These are phyloP conservation scores for Plantago coronopus DNA, from an alignment of 305 asterid species.

Conservation along the genomic window DNA sequence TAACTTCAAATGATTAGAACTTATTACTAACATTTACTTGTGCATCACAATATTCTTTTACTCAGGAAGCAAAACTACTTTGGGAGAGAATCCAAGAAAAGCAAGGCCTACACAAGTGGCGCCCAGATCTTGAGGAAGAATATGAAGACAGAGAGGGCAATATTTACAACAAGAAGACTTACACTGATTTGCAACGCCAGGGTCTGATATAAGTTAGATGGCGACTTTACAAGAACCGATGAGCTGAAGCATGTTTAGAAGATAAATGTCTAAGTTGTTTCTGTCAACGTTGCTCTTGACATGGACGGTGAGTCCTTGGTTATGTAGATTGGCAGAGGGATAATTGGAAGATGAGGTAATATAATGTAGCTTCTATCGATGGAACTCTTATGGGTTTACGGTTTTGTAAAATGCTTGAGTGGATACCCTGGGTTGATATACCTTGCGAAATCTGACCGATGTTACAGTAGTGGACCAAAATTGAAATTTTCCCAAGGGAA, in stretches of 20 bases:
- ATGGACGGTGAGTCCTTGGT: background rate
- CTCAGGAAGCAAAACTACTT: slow-evolving; percentile 87
- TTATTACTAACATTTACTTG: background rate
- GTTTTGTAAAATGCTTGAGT: background rate
- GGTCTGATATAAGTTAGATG: slow-evolving; percentile 56
- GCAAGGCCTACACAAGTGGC: slow-evolving; percentile 90
- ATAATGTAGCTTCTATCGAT: background rate
- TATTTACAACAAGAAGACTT: slow-evolving; percentile 95
- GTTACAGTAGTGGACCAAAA: background rate
- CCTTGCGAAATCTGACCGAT: no score
- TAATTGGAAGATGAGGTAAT: background rate
- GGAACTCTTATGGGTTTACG: background rate
- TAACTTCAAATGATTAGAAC: no score
- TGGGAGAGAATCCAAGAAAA: slow-evolving; percentile 92
- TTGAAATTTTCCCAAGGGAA: background rate
- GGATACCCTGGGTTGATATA: no score
- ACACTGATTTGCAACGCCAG: slow-evolving; percentile 92
- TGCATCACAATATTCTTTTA: slow-evolving; percentile 10
- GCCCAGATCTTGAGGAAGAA: slow-evolving; percentile 98
- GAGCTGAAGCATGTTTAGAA: background rate
- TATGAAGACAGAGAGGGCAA: slow-evolving; percentile 97
- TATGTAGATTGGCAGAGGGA: background rate
- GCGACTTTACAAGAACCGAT: background rate
- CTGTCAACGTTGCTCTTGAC: background rate
- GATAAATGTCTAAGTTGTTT: background rate